Evolutionary conservation across 169 alveolate species (phyloP), one percentile per base, ranked within the genome.

Genomic region (Plasmodium relictum): DNA sequence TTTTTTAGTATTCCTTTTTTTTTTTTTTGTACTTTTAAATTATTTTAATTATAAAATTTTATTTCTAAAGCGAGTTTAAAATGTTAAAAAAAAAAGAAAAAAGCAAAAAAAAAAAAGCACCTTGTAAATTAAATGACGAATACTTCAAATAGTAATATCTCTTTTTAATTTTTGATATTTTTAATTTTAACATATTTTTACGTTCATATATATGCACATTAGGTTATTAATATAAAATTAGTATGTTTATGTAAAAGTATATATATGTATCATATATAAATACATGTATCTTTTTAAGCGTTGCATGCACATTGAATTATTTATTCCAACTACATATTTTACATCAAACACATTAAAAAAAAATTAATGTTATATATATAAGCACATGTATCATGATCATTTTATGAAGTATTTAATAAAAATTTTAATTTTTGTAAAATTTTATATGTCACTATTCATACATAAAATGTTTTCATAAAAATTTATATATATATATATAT

Each of bases 241-340:
- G 73, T 42, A 24, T 9, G 73, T 63, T n/a, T 63, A 41, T 9
- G 8, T 63, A n/a, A 20, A 24, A 20, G 73, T 16, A 26, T 63
- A 26, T 14, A 50, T 20, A 63, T 16, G 22, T 24, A 63, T 20
- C 42, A 37, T 63, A 26, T 6, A 42, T 44, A 48, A 48, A 48
- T 48, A 48, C 58, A 48, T 48, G 58, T 48, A 48, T 48, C 20
- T 48, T 14, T 48, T 48, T 0, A 48, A 48, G 58, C 58, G 58
- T 48, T 48, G 58, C 58, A 48, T 48, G 58, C 58, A 48, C 58
- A 48, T 2, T 9, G 12, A 48, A 48, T 48, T 48, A 48, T 48
- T 48, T 48, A 48, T 48, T 14, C 5, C 58, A 48, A 14, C 58
- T 10, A 10, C 58, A 48, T 10, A 48, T 48, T 48, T 48, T 48